Evolutionary conservation across 2,329 filamentous ascomycete species (phyloP), one percentile per base, ranked within the genome.

Genomic region (Phaeosphaeriaceae sp.): DNA sequence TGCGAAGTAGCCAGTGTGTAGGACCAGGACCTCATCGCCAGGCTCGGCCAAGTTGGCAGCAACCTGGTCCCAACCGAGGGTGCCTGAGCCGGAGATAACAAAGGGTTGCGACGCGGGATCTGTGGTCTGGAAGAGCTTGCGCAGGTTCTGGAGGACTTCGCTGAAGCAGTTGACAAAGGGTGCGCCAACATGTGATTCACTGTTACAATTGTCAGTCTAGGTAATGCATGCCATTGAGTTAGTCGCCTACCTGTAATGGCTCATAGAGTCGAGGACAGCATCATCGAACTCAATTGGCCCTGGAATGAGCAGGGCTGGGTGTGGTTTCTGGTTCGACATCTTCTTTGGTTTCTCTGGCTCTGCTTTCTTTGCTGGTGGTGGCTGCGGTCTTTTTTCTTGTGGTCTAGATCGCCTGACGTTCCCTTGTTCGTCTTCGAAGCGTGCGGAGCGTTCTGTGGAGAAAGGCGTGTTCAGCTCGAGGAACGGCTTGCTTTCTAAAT

Each of bases 281-380:
- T 98, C 94, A 78, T 97, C 94, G 76, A 97, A 97, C 83, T 98
- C 94, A 79, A 98, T 96, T 74, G 95, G 95, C 64, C 95, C 95
- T 50, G 95, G 95, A 75, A 99, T 98, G 81, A 99, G 88, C 80
- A 99, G 84, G 55, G 94, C 89, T 53, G 87, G 83, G 75, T 90
- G 88, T 55, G 84, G 78, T 53, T 85, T 71, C 80, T 89, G 86
- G 54, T 71, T 75, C 42, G 86, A 88, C 85, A 88, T 88, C 27
- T 66, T 62, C 58, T 67, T 62, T 31, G 59, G 61, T 45, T 53
- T 27, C 60, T 67, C 54, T 51, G 58, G 63, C 33, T 62, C 53
- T 25, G 46, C 51, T 48, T 72, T 60, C 52, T 62, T 61, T 19
- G 47, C 48, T 41, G 21, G 13, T 31, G 56, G 53, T 15, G 55